A percentile compares a stretch with the other conserved stretches of the same genome.
phyloP scores from a whole-genome alignment of 2,329 filamentous ascomycete genomes.

The Gaeumannomyces sp. region DNA sequence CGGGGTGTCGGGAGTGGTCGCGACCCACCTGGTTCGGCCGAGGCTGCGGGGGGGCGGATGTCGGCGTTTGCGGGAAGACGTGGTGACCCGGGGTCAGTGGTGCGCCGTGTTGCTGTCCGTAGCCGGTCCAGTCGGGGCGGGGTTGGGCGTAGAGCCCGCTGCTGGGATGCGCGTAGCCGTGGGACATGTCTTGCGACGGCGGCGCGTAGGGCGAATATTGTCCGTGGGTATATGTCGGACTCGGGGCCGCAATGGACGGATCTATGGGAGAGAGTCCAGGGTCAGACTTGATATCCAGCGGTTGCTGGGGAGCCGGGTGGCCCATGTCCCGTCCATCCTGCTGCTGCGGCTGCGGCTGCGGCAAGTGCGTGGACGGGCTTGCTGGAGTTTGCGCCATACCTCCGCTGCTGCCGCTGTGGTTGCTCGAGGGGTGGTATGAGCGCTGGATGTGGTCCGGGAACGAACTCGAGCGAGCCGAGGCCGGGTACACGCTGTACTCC shows the following conservation, averaged over 20 bases:
- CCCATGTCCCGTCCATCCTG: constrained; percentile 55
- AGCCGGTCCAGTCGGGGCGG: constrained; percentile 69
- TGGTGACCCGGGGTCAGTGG: constrained; percentile 46
- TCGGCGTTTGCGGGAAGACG: constrained; percentile 50
- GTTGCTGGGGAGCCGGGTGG: constrained; percentile 1
- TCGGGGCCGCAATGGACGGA: constrained; percentile 91
- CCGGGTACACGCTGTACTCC: constrained; percentile 76
- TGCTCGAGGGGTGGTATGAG: constrained; percentile 72
- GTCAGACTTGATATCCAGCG: constrained; percentile 69
- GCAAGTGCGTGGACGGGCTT: constrained; percentile 90
- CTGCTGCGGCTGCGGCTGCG: constrained; percentile 49
- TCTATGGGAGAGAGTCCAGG: constrained; percentile 96
- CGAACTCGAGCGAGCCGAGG: constrained; percentile 70
- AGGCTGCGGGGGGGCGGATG: constrained; percentile 47
- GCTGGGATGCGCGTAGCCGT: constrained; percentile 62
- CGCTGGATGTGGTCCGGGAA: constrained; percentile 87
- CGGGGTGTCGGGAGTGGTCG: background rate
- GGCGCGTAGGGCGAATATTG: constrained; percentile 85
- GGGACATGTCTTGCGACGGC: constrained; percentile 78
- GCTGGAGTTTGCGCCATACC: constrained; percentile 95
- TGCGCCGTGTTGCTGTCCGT: constrained; percentile 47
- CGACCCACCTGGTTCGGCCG: constrained; percentile 55
- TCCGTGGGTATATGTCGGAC: constrained; percentile 73
- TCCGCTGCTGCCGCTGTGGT: constrained; percentile 65
- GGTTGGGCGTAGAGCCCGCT: constrained; percentile 60